Evolutionary conservation across 768 basidiomycete species (phyloP).

Genomic region (Polyporus arcularius): DNA sequence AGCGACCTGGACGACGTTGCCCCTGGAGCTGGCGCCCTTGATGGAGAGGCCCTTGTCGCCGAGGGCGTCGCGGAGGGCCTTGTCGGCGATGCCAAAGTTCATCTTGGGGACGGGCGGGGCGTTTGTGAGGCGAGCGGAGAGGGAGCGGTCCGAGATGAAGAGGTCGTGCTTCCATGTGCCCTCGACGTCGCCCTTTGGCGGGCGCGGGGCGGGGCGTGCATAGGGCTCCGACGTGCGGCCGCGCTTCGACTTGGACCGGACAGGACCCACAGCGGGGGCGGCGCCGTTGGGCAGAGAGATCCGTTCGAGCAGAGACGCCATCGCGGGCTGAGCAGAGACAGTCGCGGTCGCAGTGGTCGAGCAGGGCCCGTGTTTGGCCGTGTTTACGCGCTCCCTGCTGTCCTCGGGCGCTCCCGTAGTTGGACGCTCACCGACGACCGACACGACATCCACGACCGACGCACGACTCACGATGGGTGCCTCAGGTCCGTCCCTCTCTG

Average conservation of each 20-base stretch:
- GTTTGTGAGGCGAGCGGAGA: constrained; percentile 56
- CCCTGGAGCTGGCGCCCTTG: constrained; percentile 65
- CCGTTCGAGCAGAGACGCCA: constrained; percentile 64
- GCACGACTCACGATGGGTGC: constrained; percentile 13
- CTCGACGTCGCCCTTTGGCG: constrained; percentile 67
- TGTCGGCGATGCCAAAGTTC: constrained; percentile 55
- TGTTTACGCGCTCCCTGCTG: not conserved
- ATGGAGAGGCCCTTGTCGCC: constrained; percentile 48
- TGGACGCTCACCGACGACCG: not conserved
- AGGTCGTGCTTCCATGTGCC: constrained; percentile 73
- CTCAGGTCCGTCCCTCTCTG: constrained; percentile 5
- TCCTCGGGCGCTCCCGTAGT: not conserved
- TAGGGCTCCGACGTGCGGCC: constrained; percentile 23
- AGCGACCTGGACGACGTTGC: constrained; percentile 74
- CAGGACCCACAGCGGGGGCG: constrained; percentile 20
- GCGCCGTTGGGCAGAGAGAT: constrained; percentile 31
- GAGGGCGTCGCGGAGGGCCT: constrained; percentile 65
- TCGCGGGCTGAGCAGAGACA: constrained; percentile 21
- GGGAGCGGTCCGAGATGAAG: constrained; percentile 38
- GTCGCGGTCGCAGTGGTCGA: no score
- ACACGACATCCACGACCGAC: not conserved
- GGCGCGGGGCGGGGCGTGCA: constrained; percentile 39
- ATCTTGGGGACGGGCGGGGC: constrained; percentile 50
- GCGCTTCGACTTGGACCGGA: constrained; percentile 23
- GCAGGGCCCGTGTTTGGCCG: constrained; percentile 5